A percentile compares a stretch with the other conserved stretches of the same genome.
Evolutionary conservation across 2,329 filamentous ascomycete species (phyloP).

Genomic region (Sporothrix curviconia): DNA sequence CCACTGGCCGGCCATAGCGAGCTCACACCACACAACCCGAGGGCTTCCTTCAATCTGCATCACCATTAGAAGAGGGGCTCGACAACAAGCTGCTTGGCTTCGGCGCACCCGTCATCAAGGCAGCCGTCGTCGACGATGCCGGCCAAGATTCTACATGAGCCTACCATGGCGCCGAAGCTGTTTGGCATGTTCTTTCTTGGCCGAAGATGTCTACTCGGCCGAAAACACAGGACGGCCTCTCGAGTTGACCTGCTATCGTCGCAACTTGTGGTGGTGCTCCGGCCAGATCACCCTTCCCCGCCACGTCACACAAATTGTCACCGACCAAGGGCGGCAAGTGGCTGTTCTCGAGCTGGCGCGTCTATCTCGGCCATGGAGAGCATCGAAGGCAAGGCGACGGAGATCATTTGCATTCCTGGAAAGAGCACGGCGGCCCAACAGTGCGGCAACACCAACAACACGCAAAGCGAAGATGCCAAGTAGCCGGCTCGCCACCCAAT

Average conservation of each 20-base stretch:
- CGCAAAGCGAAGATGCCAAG: constrained; percentile 38
- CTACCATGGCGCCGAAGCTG: constrained; percentile 65
- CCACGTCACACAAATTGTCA: constrained; percentile 59
- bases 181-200: constrained; percentile 87
- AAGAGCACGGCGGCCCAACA: constrained; percentile 57
- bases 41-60: constrained; percentile 35
- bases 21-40: constrained; percentile 16
- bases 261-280: constrained; percentile 92
- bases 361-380: constrained; percentile 83
- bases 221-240: constrained; percentile 51
- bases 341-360: constrained; percentile 71
- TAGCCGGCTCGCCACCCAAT: constrained; percentile 45
- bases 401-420: constrained; percentile 96
- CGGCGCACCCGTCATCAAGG: constrained; percentile 54
- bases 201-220: constrained; percentile 69
- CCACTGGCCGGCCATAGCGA: constrained; percentile 21
- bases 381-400: constrained; percentile 83
- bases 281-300: constrained; percentile 76
- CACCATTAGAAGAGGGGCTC: constrained; percentile 44
- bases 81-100: constrained; percentile 72
- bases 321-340: constrained; percentile 71
- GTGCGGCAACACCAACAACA: constrained; percentile 8
- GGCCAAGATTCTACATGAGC: constrained; percentile 57
- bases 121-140: constrained; percentile 58
- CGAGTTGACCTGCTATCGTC: constrained; percentile 89